phyloP scores from a whole-genome alignment of 768 basidiomycete genomes.

The Jaapia argillacea region DNA sequence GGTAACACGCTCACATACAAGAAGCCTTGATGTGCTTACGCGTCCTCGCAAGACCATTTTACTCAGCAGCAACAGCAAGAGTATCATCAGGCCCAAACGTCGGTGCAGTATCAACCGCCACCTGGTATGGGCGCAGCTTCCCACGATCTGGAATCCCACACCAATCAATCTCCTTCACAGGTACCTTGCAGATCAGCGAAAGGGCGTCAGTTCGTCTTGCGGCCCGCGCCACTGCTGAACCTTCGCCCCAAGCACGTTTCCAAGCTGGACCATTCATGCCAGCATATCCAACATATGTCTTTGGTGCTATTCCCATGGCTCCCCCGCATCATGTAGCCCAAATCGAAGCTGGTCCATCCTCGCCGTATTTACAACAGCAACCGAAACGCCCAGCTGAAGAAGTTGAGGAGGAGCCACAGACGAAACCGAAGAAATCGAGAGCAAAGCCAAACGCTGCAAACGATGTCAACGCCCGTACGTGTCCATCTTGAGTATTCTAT shows the following conservation, averaged over 20 bases:
- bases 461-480: conserved; percentile 24
- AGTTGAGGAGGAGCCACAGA: conserved; percentile 29
- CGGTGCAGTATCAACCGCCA: no score
- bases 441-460: conserved; percentile 23
- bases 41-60: no score
- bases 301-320: not conserved
- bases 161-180: no score
- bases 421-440: conserved; percentile 39
- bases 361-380: conserved; percentile 13
- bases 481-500: conserved; percentile 2
- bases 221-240: conserved; percentile 29
- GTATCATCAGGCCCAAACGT: no score
- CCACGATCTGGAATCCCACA: no score
- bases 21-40: no score
- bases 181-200: conserved; percentile 37
- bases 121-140: no score
- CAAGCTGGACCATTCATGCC: conserved; percentile 13
- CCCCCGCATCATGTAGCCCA: not conserved
- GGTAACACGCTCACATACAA: no score
- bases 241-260: conserved; percentile 3
- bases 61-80: no score
- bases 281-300: conserved; percentile 7
- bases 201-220: conserved; percentile 50
- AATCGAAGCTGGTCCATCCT: not conserved
- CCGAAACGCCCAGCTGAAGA: conserved; percentile 28